Conservation (phyloP, 2,329 filamentous ascomycete species). For the Pseudogymnoascus sp. region DNA sequence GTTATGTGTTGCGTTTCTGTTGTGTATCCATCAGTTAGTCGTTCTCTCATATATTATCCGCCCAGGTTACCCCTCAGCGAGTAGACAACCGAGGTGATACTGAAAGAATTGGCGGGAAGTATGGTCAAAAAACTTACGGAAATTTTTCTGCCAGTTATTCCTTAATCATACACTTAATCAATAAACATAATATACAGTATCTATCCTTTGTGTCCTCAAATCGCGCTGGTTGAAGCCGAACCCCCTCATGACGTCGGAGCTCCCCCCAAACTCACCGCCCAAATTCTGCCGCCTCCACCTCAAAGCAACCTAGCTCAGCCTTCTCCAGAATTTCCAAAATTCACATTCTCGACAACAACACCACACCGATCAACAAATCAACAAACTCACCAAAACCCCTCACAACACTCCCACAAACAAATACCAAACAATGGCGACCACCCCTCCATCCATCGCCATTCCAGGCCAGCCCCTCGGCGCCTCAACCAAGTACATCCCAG, state of each 20-base stretch:
- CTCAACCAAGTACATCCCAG: constrained; percentile 57
- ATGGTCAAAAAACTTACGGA: not conserved
- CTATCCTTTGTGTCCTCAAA: not conserved
- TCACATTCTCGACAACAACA: constrained; percentile 5
- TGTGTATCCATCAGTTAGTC: not conserved
- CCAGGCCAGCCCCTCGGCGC: constrained; percentile 77
- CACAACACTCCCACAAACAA: not conserved
- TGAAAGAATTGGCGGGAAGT: not conserved
- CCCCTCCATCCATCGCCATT: constrained; percentile 46
- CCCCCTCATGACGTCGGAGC: constrained; percentile 4
- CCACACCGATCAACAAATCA: constrained; percentile 1
- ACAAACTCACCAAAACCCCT: constrained; percentile 1
- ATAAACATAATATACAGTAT: not conserved
- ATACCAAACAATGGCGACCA: constrained; percentile 20
- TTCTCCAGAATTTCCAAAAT: constrained; percentile 9
- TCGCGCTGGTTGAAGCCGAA: not conserved
- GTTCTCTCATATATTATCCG: constrained; percentile 5
- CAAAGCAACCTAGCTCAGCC: constrained; percentile 2
- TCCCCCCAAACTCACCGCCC: constrained; percentile 1
- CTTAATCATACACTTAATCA: not conserved
- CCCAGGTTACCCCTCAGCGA: not conserved
- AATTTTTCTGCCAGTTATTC: not conserved
- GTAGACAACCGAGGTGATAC: not conserved
- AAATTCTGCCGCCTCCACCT: constrained; percentile 1
- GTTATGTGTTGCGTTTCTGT: not conserved